These are phyloP conservation scores for Lactarius vividus DNA, from an alignment of 768 basidiomycete species.

Conservation along the genomic window DNA sequence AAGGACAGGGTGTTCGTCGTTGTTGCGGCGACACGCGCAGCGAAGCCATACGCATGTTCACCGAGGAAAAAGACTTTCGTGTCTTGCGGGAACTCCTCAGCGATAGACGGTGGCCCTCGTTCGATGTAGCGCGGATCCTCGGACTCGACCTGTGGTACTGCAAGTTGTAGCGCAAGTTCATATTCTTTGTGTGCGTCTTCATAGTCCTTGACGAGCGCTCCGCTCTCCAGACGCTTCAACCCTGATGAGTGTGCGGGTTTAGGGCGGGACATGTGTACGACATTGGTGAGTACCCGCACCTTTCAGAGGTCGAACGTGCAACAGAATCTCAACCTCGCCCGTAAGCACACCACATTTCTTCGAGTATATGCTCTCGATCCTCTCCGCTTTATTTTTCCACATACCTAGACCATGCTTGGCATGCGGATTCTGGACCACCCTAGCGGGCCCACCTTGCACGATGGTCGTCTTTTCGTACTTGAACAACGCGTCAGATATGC, in stretches of 20 bases:
- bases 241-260: slow-evolving; percentile 44
- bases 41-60: slow-evolving; percentile 92
- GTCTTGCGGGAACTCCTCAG: slow-evolving; percentile 86
- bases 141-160: slow-evolving; percentile 71
- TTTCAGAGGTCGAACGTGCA: slow-evolving; percentile 90
- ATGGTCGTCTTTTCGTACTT: slow-evolving; percentile 73
- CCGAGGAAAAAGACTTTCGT: slow-evolving; percentile 96
- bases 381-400: slow-evolving; percentile 82
- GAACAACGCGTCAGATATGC: slow-evolving; percentile 83
- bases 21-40: slow-evolving; percentile 82
- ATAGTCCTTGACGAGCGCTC: slow-evolving; percentile 94
- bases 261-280: background rate
- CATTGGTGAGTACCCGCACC: slow-evolving; percentile 44
- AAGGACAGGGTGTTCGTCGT: slow-evolving; percentile 72
- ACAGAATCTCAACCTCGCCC: slow-evolving; percentile 71
- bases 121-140: slow-evolving; percentile 91
- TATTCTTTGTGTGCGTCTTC: slow-evolving; percentile 77
- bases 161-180: slow-evolving; percentile 86
- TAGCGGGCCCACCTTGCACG: slow-evolving; percentile 47
- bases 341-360: slow-evolving; percentile 87
- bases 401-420: slow-evolving; percentile 58
- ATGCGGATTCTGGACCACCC: slow-evolving; percentile 73
- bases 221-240: slow-evolving; percentile 83
- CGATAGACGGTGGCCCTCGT: slow-evolving; percentile 73
- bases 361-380: slow-evolving; percentile 81